Evolutionary conservation across 192 early-diverging fungal species (phyloP).

Genomic region (Entomortierella parvispora): DNA sequence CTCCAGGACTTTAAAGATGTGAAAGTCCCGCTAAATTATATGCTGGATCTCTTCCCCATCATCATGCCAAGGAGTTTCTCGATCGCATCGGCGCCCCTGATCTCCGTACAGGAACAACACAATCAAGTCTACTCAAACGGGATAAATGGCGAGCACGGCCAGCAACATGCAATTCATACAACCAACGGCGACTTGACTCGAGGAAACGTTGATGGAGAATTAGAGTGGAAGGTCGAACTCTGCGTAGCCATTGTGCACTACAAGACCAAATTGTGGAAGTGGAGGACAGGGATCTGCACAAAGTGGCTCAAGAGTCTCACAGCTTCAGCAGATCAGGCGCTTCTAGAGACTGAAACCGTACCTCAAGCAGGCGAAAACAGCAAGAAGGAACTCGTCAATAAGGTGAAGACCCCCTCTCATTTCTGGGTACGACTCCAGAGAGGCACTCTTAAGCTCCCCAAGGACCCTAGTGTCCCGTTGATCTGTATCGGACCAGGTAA

Average conservation of each 20-base stretch:
- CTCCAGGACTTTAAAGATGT: constrained; percentile 86
- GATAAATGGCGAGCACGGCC: too few species aligned
- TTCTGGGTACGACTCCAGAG: constrained; percentile 61
- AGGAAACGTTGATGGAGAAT: constrained; percentile 21
- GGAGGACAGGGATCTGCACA: constrained; percentile 85
- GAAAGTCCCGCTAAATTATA: constrained; percentile 77
- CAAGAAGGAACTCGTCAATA: neutral
- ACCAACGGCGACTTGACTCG: constrained; percentile 11
- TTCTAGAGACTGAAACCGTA: too few species aligned
- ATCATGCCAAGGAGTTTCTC: constrained; percentile 87
- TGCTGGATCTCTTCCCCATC: constrained; percentile 86
- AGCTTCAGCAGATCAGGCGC: neutral
- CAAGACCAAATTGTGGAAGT: constrained; percentile 77
- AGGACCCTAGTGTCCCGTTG: constrained; percentile 61
- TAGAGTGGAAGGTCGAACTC: constrained; percentile 69
- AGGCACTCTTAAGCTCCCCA: constrained; percentile 77
- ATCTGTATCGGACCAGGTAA: constrained; percentile 88
- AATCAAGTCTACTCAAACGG: neutral
- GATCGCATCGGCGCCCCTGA: constrained; percentile 75
- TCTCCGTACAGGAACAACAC: constrained; percentile 30
- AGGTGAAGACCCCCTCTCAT: constrained; percentile 7
- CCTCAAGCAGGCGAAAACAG: too few species aligned
- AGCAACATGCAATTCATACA: constrained; percentile 5
- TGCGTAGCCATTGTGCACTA: constrained; percentile 90
- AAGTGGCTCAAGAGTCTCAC: constrained; percentile 64